Base-by-base conservation (phyloP, 805 yeast species). In the Myxozyma neotropica region DNA sequence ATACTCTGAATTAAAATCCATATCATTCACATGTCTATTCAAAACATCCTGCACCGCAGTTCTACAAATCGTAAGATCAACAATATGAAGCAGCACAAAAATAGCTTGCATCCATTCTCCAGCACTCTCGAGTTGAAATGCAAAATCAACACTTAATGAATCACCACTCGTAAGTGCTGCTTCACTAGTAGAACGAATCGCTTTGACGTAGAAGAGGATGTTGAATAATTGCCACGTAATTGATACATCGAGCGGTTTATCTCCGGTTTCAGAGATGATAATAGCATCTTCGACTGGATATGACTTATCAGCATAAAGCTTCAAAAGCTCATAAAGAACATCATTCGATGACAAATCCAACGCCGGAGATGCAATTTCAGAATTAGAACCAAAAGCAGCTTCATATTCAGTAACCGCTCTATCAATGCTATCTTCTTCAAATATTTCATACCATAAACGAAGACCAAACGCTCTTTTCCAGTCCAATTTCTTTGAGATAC, bases 401-500 rank as follows among this genome's bases (percentile, higher is more conserved):
- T 56, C 52, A 55, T 64, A 67, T 31, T 29, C 33, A 33, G 49
- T 58, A 23, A 69, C 68, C 0, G 70, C 70, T 27, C 60, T 67
- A 12, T 46, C 57, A 23, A 63, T 57, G 19, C 36, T 31, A 38
- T 57, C 61, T 27, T 63, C 66, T 35, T 61, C 66, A 29, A 57
- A 56, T 13, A 47, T 44, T 23, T 57, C 89, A 72, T 85, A 92
- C 69, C 82, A 83, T n/a, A 91, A 66, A 19, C 78, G 70, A 55
- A 88, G 65, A 0, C 84, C 83, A 33, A 92, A 76, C 24, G 81
- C 77, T 33, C 86, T 76, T 58, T 81, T 78, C 95, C 96, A 88
- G 15, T 86, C 80, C 29, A 88, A 53, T 1, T 78, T 82, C 1
- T 73, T 74, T 2, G 77, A 64, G 17, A 69, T 40, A 29, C 64